These are phyloP conservation scores for Babesia ovis DNA, from an alignment of 169 alveolate species.

Conservation along the genomic window DNA sequence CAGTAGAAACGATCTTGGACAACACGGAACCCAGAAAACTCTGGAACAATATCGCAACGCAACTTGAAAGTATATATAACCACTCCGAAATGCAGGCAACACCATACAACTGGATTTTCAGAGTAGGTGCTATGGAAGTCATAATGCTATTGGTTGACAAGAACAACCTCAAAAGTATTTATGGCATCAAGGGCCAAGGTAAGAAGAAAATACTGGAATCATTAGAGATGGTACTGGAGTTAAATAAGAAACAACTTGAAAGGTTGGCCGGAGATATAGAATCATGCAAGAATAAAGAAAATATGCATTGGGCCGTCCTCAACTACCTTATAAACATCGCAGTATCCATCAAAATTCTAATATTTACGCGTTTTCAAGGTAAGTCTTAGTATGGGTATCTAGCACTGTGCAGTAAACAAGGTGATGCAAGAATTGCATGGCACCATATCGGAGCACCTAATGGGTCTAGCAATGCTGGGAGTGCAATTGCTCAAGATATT, in stretches of 20 bases:
- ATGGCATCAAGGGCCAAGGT: conserved; percentile 9
- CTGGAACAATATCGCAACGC: conserved; percentile 12
- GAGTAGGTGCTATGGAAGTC: conserved; percentile 21
- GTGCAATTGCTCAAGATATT: neutral
- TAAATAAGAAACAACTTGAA: neutral
- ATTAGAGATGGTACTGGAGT: neutral
- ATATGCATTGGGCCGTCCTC: conserved; percentile 19
- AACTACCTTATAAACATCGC: conserved; percentile 30
- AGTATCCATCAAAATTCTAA: conserved; percentile 17
- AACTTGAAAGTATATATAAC: conserved; percentile 1
- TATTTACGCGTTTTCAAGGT: conserved; percentile 25
- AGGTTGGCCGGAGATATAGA: neutral
- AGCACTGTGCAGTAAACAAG: conserved; percentile 8
- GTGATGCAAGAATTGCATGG: neutral
- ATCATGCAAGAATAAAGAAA: neutral
- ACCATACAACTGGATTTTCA: conserved; percentile 8
- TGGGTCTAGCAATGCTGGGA: conserved; percentile 19
- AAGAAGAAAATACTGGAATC: conserved; percentile 3
- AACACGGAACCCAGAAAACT: neutral
- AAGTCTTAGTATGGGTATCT: neutral
- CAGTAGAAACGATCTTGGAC: neutral
- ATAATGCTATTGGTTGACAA: conserved; percentile 15
- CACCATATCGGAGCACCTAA: conserved; percentile 15
- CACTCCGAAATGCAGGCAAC: conserved; percentile 6
- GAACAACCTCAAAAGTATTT: conserved; percentile 17